Evolutionary conservation across 2,329 filamentous ascomycete species (phyloP), one percentile per base, ranked within the genome.

Genomic region (Fusarium praegraminearum): DNA sequence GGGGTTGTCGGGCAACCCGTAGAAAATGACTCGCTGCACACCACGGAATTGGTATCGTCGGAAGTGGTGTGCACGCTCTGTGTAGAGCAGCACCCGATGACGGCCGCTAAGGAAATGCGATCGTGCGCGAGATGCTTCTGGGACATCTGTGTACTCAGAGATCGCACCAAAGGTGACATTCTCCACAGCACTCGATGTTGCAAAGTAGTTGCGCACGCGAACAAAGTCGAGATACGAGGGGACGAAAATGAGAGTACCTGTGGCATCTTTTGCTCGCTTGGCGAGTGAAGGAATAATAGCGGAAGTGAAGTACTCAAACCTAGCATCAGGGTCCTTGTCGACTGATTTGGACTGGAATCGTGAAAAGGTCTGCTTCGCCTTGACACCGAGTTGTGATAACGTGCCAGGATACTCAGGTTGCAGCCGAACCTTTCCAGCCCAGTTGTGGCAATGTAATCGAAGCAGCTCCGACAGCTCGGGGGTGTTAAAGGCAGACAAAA

Each of bases 1-100:
- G 28, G 92, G 91, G 77, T 98, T 97, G 74, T 98, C 95, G 0
- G 96, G 96, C 33, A 98, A 79, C 2, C 90, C 92, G 78, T 98
- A 98, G 84, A 97, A 91, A 53, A 98, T 86, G n/a, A 98, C 87
- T 41, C 90, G 86, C 78, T 90, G 90, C 16, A 96, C 93, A 24
- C 96, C 96, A 36, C 89, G 87, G 56, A 99, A 85, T 71, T 88
- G 87, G 76, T 96, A 94, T n/a, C 96, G 87, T 51, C 93, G 89
- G 84, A 98, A 98, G 80, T 99, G 96, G 80, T 99, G 96, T n/a
- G 94, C 93, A 62, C 96, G 90, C 78, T 97, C 95, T 3, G 94
- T 97, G 81, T 98, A 99, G 18, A 99, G 83, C 40, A 99, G 81
- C 20, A 98, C 86, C 22, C 89, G 89, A 77, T 98, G 92, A 18